Percentiles rank a stretch among this genome's conserved stretches.
phyloP scores from a whole-genome alignment of 805 yeast genomes.

The Yamadazyma nakazawae region DNA sequence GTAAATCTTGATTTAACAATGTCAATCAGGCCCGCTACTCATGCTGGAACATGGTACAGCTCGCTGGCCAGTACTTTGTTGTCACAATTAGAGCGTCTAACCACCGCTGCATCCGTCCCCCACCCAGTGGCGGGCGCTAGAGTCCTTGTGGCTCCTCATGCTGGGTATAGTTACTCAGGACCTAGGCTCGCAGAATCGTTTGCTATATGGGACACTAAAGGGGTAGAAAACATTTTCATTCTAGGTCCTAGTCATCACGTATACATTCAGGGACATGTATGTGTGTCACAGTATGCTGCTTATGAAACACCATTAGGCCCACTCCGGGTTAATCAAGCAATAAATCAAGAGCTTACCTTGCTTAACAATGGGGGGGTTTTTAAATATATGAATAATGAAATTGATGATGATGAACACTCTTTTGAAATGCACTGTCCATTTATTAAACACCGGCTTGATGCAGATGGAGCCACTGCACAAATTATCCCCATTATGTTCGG shows the following conservation, averaged over 20 bases:
- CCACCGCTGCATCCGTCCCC: constrained; percentile 21
- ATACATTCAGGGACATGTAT: constrained; percentile 61
- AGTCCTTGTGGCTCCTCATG: constrained; percentile 58
- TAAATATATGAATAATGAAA: constrained; percentile 50
- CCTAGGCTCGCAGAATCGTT: constrained; percentile 74
- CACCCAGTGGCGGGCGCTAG: constrained; percentile 38
- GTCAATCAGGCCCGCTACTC: constrained; percentile 61
- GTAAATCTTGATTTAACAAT: background rate
- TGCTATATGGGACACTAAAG: constrained; percentile 59
- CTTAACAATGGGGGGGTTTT: constrained; percentile 37
- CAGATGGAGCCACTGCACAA: constrained; percentile 22
- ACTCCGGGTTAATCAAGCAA: constrained; percentile 59
- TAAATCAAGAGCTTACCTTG: constrained; percentile 31
- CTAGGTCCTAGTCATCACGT: constrained; percentile 94
- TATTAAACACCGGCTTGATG: constrained; percentile 46
- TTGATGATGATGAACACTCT: constrained; percentile 86
- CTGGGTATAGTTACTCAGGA: constrained; percentile 87
- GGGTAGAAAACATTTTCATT: constrained; percentile 63
- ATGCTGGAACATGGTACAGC: constrained; percentile 90
- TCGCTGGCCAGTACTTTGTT: constrained; percentile 41
- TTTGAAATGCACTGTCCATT: constrained; percentile 93
- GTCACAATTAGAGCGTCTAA: constrained; percentile 48
- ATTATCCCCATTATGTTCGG: constrained; percentile 84
- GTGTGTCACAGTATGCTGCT: constrained; percentile 47
- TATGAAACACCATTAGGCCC: constrained; percentile 85